Evolutionary conservation across 345 rosid species (phyloP).

Genomic region (Hypericum androsaemum): DNA sequence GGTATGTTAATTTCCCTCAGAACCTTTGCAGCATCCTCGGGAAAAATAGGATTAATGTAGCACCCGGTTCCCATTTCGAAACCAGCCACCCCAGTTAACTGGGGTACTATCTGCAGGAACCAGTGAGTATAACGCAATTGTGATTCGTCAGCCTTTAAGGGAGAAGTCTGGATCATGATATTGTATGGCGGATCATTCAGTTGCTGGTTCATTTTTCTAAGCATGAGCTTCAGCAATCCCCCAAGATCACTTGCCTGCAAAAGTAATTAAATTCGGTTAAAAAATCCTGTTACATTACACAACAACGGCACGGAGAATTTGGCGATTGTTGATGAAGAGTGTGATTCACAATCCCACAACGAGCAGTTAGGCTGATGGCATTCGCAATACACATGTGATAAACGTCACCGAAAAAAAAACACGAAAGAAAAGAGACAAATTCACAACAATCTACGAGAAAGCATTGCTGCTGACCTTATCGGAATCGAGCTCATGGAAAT

Average conservation of each 20-base stretch:
- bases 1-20: conserved; percentile 39
- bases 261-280: no score
- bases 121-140: conserved; percentile 53
- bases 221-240: conserved; percentile 57
- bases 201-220: conserved; percentile 47
- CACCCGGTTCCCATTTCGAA: conserved; percentile 79
- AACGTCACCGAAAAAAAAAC: background rate
- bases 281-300: no score
- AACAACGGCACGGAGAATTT: no score
- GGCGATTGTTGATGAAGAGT: no score
- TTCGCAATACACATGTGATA: conserved; percentile 6
- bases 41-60: conserved; percentile 78
- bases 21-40: conserved; percentile 76
- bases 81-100: conserved; percentile 57
- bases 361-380: no score
- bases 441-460: background rate
- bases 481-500: conserved; percentile 53
- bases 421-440: background rate
- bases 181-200: conserved; percentile 67
- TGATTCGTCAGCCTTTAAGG: conserved; percentile 29
- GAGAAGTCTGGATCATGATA: conserved; percentile 84
- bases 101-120: conserved; percentile 73
- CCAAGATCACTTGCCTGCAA: conserved; percentile 74
- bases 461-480: conserved; percentile 34
- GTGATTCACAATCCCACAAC: no score